phyloP scores from a whole-genome alignment of 208 protist species.

The Wallacemonas collosoma region DNA sequence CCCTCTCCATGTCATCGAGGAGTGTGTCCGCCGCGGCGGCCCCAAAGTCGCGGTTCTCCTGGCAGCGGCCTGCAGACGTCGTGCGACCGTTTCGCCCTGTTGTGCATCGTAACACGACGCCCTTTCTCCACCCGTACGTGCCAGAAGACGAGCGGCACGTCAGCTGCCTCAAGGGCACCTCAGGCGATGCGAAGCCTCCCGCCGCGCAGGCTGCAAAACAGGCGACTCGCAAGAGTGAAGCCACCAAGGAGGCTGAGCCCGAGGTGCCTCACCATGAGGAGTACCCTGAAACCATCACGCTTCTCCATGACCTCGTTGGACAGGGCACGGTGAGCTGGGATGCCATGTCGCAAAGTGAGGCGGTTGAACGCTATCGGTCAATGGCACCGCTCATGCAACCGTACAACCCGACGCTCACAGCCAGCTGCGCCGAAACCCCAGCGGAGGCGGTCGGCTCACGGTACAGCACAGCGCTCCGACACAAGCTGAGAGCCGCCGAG shows the following conservation, averaged over 20 bases:
- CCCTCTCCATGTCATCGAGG: background rate
- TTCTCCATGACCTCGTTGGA: conserved; percentile 57
- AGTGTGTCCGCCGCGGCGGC: background rate
- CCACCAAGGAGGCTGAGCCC: conserved; percentile 21
- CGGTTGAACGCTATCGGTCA: conserved; percentile 58
- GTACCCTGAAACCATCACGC: conserved; percentile 75
- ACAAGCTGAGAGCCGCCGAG: conserved; percentile 74
- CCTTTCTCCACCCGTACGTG: conserved; percentile 81
- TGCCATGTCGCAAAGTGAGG: conserved; percentile 28
- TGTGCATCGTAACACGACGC: conserved; percentile 85
- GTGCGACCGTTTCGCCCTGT: conserved; percentile 89
- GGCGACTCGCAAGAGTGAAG: conserved; percentile 19
- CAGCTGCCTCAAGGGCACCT: conserved; percentile 8
- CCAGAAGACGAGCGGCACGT: conserved; percentile 24
- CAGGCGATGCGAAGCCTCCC: conserved; percentile 3
- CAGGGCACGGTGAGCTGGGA: conserved; percentile 42
- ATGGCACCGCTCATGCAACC: conserved; percentile 75
- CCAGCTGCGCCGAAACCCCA: conserved; percentile 66
- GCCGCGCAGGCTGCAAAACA: background rate
- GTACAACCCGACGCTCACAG: conserved; percentile 65
- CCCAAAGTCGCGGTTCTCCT: conserved; percentile 34
- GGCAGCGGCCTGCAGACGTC: conserved; percentile 71
- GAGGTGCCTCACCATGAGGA: conserved; percentile 48
- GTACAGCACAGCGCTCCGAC: conserved; percentile 83
- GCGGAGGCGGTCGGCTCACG: conserved; percentile 66